Evolutionary conservation across 148 eudicot species (phyloP), one percentile per base, ranked within the genome.

Genomic region (Nyssa sinensis): DNA sequence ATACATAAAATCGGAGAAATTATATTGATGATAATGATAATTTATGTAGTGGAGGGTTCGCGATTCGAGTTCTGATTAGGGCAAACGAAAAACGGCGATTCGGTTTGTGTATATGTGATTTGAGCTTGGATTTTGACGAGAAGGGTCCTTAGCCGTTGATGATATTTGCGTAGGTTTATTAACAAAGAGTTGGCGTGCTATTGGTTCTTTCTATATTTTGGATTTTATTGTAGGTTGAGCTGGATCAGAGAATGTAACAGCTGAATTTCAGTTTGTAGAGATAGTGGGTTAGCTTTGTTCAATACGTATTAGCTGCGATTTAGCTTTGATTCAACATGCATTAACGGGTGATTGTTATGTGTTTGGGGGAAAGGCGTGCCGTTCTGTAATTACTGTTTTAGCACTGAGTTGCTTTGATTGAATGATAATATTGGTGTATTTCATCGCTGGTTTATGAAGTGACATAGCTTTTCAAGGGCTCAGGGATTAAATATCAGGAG

Each of bases 161-260:
- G 28, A 30, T 28, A 28, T 5, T 2, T 72, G 53, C 21, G 58
- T 28, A 72, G 41, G 61, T 39, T 41, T 27, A 53, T 16, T 41
- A 49, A 35, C 29, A 65, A 61, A 24, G 33, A 35, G 13, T 59
- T 61, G 33, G 75, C 25, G 25, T 37, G 34, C 27, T 37, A 19
- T 72, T 37, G 66, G 30, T 35, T 72, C 57, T 72, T 61, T 41
- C 37, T 29, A 0, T 61, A 17, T 0, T 25, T 37, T 72, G 33
- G 66, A 55, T 79, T 62, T 33, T 24, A 13, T 64, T n/a, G 64
- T 69, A 53, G 78, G 51, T 79, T 75, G 67, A 79, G 67, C 34
- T 70, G 62, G 75, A 64, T 68, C 77, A 49, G 51, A 25, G 57
- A 33, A 17, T 5, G 30, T n/a, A 24, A 13, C 39, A 32, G 69